phyloP scores from a whole-genome alignment of 768 basidiomycete species.

The Suillus variegatus region DNA sequence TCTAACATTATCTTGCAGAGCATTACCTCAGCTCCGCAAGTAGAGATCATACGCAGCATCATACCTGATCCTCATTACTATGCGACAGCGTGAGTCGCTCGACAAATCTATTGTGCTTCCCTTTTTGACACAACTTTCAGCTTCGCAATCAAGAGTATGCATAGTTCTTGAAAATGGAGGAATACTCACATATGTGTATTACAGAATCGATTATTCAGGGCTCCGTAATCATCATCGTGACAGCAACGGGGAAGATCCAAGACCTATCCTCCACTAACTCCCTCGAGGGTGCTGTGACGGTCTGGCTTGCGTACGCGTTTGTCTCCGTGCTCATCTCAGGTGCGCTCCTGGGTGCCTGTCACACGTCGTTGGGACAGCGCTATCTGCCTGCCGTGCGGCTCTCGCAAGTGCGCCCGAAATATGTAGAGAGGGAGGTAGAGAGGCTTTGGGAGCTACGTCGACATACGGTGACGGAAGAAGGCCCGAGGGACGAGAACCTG shows the following conservation, averaged over 20 bases:
- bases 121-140: conserved; percentile 16
- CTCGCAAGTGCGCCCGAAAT: conserved; percentile 36
- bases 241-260: conserved; percentile 42
- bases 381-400: conserved; percentile 40
- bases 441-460: conserved; percentile 24
- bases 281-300: conserved; percentile 37
- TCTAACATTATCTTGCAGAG: conserved; percentile 21
- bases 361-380: conserved; percentile 21
- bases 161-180: too few species aligned
- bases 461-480: background rate
- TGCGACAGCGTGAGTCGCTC: conserved; percentile 35
- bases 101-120: background rate
- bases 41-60: conserved; percentile 44
- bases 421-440: conserved; percentile 31
- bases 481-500: background rate
- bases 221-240: conserved; percentile 44
- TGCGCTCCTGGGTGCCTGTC: conserved; percentile 31
- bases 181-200: background rate
- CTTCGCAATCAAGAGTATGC: conserved; percentile 43
- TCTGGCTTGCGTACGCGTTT: conserved; percentile 43
- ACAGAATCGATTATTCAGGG: conserved; percentile 44
- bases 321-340: conserved; percentile 37
- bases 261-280: conserved; percentile 36
- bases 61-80: conserved; percentile 44
- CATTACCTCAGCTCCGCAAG: conserved; percentile 43